Evolutionary conservation across 2,329 filamentous ascomycete species (phyloP), one percentile per base, ranked within the genome.

Genomic region (Tolypocladium pustulatum): DNA sequence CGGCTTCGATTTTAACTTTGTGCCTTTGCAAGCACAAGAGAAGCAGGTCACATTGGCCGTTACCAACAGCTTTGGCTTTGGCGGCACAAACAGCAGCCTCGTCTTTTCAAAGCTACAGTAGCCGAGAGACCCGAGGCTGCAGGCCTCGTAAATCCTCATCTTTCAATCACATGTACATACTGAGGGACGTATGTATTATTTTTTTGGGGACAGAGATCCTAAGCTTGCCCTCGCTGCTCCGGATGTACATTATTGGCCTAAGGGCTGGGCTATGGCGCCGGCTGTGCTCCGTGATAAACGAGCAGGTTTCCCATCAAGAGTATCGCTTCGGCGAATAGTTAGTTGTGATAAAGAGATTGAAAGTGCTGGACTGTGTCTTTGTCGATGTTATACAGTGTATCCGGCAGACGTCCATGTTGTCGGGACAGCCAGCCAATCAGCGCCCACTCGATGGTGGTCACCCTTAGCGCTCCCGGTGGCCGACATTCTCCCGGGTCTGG

Each of bases 51-150:
- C 84, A 59, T 87, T 93, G 27, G 90, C 89, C 6, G 67, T 99
- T 59, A 94, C 90, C 4, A 99, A 99, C 68, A 97, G 93, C 70
- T 99, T 99, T 75, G 94, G 94, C 0, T 99, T 99, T 75, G 94
- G 94, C 13, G 94, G 94, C 20, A 97, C 93, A 1, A 99, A 99
- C 75, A 92, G 93, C 49, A 91, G 86, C 57, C 76, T 99, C 41
- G 91, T 91, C 57, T 93, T 97, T 66, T 81, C 81, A 9, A 70
- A 64, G 36, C 59, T 69, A 30, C 52, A 61, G 9, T 57, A 51
- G 17, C 27, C 6, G 17, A 5, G 25, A 7, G 46, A 2, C 43
- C 13, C 1, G 38, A 41, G 20, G 3, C 1, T 15, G 20, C 13
- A 30, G 6, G 25, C 6, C 46, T 9, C 2, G 15, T 27, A 1